A percentile compares a stretch with the other conserved stretches of the same genome.
These are phyloP conservation scores for Microsporum audouinii DNA, from an alignment of 2,329 filamentous ascomycete genomes.

Conservation along the genomic window DNA sequence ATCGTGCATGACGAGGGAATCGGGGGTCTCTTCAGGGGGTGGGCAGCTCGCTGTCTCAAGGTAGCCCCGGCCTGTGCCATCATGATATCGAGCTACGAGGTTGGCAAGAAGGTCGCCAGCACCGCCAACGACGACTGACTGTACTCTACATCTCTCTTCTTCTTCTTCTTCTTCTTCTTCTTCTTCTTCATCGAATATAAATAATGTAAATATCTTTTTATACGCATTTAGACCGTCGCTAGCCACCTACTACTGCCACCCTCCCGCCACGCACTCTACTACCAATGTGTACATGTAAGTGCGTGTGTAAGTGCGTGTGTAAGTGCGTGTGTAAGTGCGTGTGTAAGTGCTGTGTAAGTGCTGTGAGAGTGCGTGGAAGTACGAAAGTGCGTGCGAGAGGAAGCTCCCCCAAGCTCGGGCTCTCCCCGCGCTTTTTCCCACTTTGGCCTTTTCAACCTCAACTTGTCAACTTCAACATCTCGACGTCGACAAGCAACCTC, in stretches of 20 bases:
- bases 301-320: neutral
- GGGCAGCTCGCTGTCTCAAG: slow-evolving; percentile 83
- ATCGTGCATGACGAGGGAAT: slow-evolving; percentile 80
- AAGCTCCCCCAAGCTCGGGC: neutral
- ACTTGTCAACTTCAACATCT: neutral
- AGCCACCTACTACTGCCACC: neutral
- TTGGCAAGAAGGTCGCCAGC: slow-evolving; percentile 79
- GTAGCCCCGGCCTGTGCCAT: slow-evolving; percentile 95
- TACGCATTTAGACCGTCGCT: neutral
- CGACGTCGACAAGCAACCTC: neutral
- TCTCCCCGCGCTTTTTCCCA: neutral
- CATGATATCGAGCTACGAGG: slow-evolving; percentile 97
- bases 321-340: neutral
- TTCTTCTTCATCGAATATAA: neutral
- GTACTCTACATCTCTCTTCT: neutral
- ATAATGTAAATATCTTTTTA: neutral
- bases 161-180: neutral
- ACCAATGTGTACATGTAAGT: no score
- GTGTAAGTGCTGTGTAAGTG: neutral
- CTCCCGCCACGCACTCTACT: neutral
- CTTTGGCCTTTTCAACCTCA: neutral
- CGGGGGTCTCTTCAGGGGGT: slow-evolving; percentile 75
- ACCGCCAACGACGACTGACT: slow-evolving; percentile 54
- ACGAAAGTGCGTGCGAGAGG: neutral
- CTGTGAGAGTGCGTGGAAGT: neutral